Conservation (phyloP, 148 eudicot species). For the Talinum fruticosum region DNA sequence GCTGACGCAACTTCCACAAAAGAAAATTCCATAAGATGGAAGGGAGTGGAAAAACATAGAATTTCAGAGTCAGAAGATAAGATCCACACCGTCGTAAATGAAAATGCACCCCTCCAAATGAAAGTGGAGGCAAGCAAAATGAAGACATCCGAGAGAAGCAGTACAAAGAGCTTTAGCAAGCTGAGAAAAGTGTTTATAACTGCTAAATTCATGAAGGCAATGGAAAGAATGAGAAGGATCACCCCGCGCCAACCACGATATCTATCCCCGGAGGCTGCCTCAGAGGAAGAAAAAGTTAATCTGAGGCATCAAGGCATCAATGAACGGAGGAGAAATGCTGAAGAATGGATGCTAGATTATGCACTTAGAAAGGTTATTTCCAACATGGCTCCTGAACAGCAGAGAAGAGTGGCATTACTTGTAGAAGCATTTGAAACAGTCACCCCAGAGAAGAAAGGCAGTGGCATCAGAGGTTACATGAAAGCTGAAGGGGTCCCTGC, state of each 20-base stretch:
- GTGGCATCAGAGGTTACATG: conserved; percentile 5
- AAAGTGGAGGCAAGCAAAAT: conserved; percentile 25
- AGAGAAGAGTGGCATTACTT: conserved; percentile 38
- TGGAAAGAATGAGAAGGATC: conserved; percentile 66
- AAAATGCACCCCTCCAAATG: conserved; percentile 17
- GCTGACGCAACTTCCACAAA: conserved; percentile 11
- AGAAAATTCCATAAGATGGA: conserved; percentile 7
- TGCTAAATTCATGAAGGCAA: conserved; percentile 60
- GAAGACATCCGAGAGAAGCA: conserved; percentile 34
- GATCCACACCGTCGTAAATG: conserved; percentile 1
- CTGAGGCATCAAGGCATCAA: conserved; percentile 56
- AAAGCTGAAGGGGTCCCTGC: conserved; percentile 17
- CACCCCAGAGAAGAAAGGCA: conserved; percentile 24
- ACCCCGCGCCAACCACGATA: conserved; percentile 42
- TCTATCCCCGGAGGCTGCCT: conserved; percentile 36
- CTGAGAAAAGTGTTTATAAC: conserved; percentile 63
- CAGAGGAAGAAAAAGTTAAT: conserved; percentile 52
- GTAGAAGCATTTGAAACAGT: conserved; percentile 39
- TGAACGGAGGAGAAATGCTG: conserved; percentile 51
- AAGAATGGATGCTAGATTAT: conserved; percentile 94
- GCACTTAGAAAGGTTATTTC: conserved; percentile 73
- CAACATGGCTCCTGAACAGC: conserved; percentile 52
- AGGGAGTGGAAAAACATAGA: conserved; percentile 12
- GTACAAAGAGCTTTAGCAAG: conserved; percentile 57
- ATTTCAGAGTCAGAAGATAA: conserved; percentile 25